Evolutionary conservation across 176 grass and related monocot species (phyloP).

Genomic region (Oryza rufipogon): DNA sequence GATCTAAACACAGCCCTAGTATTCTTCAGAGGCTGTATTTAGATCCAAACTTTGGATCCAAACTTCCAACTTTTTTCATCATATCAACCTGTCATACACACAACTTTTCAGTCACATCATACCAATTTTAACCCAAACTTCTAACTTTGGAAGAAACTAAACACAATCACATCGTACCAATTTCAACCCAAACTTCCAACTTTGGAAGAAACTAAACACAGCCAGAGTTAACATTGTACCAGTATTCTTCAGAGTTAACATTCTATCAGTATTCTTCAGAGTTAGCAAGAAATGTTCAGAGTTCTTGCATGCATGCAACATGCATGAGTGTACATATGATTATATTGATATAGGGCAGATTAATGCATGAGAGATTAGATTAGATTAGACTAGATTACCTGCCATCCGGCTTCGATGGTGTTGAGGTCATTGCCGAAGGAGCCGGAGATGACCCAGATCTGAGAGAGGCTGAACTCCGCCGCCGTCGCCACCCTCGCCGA

Average conservation of each 20-base stretch:
- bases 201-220: too few species aligned
- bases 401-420: constrained; percentile 98
- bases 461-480: constrained; percentile 94
- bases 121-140: too few species aligned
- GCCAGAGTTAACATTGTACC: neutral
- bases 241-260: neutral
- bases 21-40: too few species aligned
- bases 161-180: too few species aligned
- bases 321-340: neutral
- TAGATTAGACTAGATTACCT: constrained; percentile 47
- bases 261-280: neutral
- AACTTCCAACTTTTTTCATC: too few species aligned
- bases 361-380: neutral
- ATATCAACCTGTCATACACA: too few species aligned
- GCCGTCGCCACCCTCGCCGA: constrained; percentile 62
- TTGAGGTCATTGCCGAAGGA: constrained; percentile 99
- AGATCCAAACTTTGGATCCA: too few species aligned
- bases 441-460: constrained; percentile 98
- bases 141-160: too few species aligned
- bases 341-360: too few species aligned
- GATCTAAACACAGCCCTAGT: too few species aligned
- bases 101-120: too few species aligned
- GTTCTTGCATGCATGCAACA: neutral
- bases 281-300: neutral
- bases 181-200: too few species aligned